Base-by-base conservation (phyloP, 768 basidiomycete genomes). In the Mycena albidolilacea region DNA sequence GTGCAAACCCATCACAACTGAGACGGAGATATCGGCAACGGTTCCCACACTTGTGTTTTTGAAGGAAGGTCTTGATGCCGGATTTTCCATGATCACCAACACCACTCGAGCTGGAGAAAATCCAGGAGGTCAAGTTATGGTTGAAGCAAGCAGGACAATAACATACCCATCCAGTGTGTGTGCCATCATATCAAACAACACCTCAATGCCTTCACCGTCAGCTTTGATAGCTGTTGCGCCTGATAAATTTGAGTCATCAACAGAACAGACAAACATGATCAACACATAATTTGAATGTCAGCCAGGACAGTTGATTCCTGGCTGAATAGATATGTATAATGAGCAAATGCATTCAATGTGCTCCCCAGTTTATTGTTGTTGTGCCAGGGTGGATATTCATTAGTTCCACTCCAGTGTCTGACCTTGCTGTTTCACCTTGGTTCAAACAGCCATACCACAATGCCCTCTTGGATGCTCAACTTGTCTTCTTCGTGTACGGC, bases 51-150 rank as follows among this genome's bases (percentile, higher is more conserved):
- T 43, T 7, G 21, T 66, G 64, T 17, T 66, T 54, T 10, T 21
- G 7, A 3, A 66, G 21, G 54, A 66, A 55, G 21, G 41, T 57
- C 11, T 66, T n/a, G 37, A 66, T 54, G 10, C 64, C 64, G 0
- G 64, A 9, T 57, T 66, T 55, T 5, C 64, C 64, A 12, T 66
- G 52, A n/a, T 66, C 64, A 30, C 64, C 54, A 48, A 66, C 64
- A 3, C 64, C 64, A n/a, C 64, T 66, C 23, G 64, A 52, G n/a
- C 64, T 65, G n/a, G 14, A 39, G 19, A 41, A 55, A 41, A 5
- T 12, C 10, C 17, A 52, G 50, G 12, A 52, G 44, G 21, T 46
- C 12, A 41, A 55, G 9, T 39, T 7, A 19, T 11, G 19, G 17
- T 23, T 10, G 15, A 43, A 19, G 17, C 19, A 19, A 30, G 48